Evolutionary conservation across 2,329 filamentous ascomycete species (phyloP).

Genomic region (Aspergillus fijiensis): DNA sequence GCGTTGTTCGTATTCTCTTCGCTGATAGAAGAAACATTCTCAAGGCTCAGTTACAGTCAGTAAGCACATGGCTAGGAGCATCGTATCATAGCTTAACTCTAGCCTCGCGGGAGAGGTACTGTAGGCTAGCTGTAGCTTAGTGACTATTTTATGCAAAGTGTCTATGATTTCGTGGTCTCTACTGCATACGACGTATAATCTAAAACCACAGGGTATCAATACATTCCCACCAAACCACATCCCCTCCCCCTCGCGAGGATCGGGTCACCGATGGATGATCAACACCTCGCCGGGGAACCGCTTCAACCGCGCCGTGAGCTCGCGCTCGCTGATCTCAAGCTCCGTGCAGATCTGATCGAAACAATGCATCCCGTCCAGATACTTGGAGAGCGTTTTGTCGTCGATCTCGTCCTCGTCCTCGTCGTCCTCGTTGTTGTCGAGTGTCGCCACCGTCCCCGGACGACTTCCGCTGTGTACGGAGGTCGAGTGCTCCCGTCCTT

Average conservation of each 20-base stretch:
- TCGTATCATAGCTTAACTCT: too few species aligned
- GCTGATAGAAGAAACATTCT: too few species aligned
- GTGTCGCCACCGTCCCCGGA: conserved; percentile 21
- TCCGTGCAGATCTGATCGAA: conserved; percentile 54
- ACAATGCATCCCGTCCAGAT: conserved; percentile 50
- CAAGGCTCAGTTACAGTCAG: too few species aligned
- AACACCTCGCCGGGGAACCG: conserved; percentile 45
- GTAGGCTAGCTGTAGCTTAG: too few species aligned
- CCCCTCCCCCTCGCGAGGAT: too few species aligned
- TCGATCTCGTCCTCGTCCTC: conserved; percentile 35
- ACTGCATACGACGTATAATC: not conserved
- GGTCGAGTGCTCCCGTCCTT: conserved; percentile 23
- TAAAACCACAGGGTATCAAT: too few species aligned
- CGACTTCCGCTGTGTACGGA: conserved; percentile 32
- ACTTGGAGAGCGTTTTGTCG: conserved; percentile 40
- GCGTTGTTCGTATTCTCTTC: too few species aligned
- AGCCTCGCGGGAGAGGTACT: too few species aligned
- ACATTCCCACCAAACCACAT: too few species aligned
- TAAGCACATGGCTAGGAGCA: too few species aligned
- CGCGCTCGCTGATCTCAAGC: conserved; percentile 49
- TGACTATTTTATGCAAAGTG: too few species aligned
- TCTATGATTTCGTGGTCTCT: not conserved
- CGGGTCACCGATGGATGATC: conserved; percentile 42
- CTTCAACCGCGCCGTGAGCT: conserved; percentile 45
- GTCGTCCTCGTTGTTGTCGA: conserved; percentile 34